phyloP scores from a whole-genome alignment of 352 stramenopile genomes.

The Aphanomyces astaci region DNA sequence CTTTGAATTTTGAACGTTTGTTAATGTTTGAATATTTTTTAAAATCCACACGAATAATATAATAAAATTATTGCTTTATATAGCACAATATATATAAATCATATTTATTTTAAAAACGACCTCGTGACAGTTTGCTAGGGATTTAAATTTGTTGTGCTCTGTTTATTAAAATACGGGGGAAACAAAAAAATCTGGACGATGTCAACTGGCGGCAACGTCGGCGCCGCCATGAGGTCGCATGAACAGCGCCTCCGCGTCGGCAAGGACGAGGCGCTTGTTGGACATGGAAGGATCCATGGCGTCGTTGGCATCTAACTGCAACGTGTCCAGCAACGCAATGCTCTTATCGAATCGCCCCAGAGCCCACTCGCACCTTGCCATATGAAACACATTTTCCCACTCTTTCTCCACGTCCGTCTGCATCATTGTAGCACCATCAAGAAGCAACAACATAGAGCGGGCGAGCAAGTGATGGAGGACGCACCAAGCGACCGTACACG shows the following conservation, averaged over 20 bases:
- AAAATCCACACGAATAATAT: no score
- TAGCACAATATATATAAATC: no score
- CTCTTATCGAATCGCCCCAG: neutral
- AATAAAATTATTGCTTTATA: conserved; percentile 2
- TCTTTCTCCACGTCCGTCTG: conserved; percentile 13
- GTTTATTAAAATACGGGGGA: no score
- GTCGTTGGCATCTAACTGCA: neutral
- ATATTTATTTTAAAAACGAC: no score
- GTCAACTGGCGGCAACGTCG: neutral
- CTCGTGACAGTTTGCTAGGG: no score
- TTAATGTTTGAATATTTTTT: no score
- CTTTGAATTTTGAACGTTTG: conserved; percentile 6
- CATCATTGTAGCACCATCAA: no score
- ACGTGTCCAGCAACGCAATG: neutral
- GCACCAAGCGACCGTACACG: conserved; percentile 7
- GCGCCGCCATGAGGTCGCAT: neutral
- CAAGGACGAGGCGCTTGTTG: conserved; percentile 14
- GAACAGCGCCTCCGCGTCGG: conserved; percentile 1
- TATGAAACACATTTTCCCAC: conserved; percentile 22
- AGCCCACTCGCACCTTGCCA: conserved; percentile 2
- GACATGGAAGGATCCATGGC: neutral
- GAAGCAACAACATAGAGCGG: no score
- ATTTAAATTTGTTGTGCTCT: no score
- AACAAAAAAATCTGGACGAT: no score
- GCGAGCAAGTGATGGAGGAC: neutral